A percentile compares a stretch with the other conserved stretches of the same genome.
These are phyloP conservation scores for Zoysia japonica DNA, from an alignment of 176 grass and related monocot genomes.

Conservation along the genomic window DNA sequence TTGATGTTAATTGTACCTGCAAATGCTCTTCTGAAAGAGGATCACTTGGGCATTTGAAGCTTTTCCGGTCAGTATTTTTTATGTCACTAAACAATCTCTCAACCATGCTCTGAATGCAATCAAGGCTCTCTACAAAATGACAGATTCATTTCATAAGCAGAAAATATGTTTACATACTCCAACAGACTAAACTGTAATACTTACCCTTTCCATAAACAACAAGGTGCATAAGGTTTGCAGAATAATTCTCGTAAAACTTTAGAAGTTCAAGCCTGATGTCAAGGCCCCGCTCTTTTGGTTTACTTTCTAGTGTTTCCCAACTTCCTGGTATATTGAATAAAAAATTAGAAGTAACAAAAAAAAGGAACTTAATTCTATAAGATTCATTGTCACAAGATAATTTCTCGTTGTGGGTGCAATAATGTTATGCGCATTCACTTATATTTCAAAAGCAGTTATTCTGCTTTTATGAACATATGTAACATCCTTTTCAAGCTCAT, in stretches of 20 bases:
- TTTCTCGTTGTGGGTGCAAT: neutral
- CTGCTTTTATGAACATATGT: neutral
- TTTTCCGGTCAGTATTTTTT: slow-evolving; percentile 48
- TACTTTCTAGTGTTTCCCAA: slow-evolving; percentile 87
- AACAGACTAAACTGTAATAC: slow-evolving; percentile 25
- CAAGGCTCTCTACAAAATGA: slow-evolving; percentile 64
- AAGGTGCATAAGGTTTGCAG: slow-evolving; percentile 94
- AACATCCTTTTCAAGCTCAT: neutral
- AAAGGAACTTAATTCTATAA: neutral
- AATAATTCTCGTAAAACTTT: slow-evolving; percentile 92
- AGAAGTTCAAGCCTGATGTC: slow-evolving; percentile 84
- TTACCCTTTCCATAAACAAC: slow-evolving; percentile 93
- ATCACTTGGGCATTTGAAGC: slow-evolving; percentile 63
- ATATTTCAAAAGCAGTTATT: slow-evolving; percentile 1
- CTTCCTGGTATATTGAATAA: slow-evolving; percentile 53
- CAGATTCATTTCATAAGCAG: slow-evolving; percentile 13
- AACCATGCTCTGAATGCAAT: slow-evolving; percentile 80
- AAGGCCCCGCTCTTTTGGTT: slow-evolving; percentile 75
- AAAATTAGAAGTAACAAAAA: neutral
- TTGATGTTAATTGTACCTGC: slow-evolving; percentile 55
- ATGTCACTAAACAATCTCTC: slow-evolving; percentile 66
- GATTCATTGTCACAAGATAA: slow-evolving; percentile 12
- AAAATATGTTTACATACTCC: neutral
- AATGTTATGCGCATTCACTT: neutral
- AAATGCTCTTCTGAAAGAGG: slow-evolving; percentile 79